A percentile compares a stretch with the other conserved stretches of the same genome.
These are phyloP conservation scores for Venturiaceae sp. DNA, from an alignment of 2,329 filamentous ascomycete species.

Conservation along the genomic window DNA sequence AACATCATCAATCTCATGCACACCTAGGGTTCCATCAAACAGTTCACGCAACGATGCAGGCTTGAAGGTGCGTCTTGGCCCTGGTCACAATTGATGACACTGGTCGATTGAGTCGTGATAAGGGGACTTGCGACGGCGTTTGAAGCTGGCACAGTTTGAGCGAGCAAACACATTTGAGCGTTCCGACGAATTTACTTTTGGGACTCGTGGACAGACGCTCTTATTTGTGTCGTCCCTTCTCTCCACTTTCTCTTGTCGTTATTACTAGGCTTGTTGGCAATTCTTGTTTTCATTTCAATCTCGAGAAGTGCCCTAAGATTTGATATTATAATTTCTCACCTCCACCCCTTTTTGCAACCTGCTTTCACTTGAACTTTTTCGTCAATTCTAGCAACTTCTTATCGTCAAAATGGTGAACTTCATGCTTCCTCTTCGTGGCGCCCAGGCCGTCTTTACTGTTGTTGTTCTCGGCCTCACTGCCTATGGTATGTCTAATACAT, in stretches of 20 bases:
- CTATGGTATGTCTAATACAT: constrained; percentile 49
- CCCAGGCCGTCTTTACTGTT: constrained; percentile 59
- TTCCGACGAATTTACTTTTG: not conserved
- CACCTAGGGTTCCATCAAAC: not conserved
- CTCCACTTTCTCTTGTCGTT: not conserved
- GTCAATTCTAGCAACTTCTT: not conserved
- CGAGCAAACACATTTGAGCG: not conserved
- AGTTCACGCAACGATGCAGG: not conserved
- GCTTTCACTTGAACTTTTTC: not conserved
- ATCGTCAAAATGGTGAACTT: constrained; percentile 7
- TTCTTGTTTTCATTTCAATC: not conserved
- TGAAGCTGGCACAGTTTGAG: constrained; percentile 4
- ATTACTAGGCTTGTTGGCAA: not conserved
- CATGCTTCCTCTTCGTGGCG: constrained; percentile 52
- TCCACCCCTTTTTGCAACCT: not conserved
- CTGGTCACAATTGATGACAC: not conserved
- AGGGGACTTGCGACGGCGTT: not conserved
- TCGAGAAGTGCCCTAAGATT: not conserved
- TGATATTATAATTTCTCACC: not conserved
- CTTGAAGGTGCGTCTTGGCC: not conserved
- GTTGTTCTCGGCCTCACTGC: constrained; percentile 66
- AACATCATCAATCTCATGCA: not conserved
- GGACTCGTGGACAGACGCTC: not conserved
- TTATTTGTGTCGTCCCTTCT: not conserved
- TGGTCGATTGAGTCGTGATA: not conserved